These are phyloP conservation scores for Intubia oerlemansii DNA, from an alignment of 2,329 filamentous ascomycete species.

Conservation along the genomic window DNA sequence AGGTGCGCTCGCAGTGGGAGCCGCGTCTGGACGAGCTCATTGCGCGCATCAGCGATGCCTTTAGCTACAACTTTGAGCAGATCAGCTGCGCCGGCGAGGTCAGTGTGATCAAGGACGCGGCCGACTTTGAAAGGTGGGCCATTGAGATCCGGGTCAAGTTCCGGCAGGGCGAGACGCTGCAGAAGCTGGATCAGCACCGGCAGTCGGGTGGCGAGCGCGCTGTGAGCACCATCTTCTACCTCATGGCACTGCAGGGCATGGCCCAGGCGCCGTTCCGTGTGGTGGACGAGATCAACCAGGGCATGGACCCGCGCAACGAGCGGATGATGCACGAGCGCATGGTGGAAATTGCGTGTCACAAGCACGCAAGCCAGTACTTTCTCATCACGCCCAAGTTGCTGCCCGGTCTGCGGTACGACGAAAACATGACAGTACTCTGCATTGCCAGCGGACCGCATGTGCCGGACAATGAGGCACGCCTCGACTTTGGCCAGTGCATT, in stretches of 20 bases:
- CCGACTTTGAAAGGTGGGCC: constrained; percentile 89
- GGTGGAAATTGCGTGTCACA: constrained; percentile 87
- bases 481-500: constrained; percentile 20
- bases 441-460: constrained; percentile 76
- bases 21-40: constrained; percentile 61
- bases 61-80: constrained; percentile 79
- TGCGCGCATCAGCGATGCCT: constrained; percentile 67
- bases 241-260: constrained; percentile 90
- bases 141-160: constrained; percentile 92
- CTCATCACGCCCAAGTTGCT: constrained; percentile 93
- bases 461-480: constrained; percentile 28
- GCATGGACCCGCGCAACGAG: constrained; percentile 97
- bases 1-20: constrained; percentile 62
- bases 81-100: constrained; percentile 92
- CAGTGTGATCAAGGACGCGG: constrained; percentile 65
- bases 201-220: constrained; percentile 93
- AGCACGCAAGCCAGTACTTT: constrained; percentile 73
- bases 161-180: constrained; percentile 64
- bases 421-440: constrained; percentile 79
- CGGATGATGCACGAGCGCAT: constrained; percentile 95
- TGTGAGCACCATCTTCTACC: constrained; percentile 94
- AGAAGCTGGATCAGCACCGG: constrained; percentile 71
- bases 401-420: constrained; percentile 64
- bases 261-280: constrained; percentile 92
- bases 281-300: constrained; percentile 98